These are phyloP conservation scores for Lignosus rhinocerotis DNA, from an alignment of 1,284 basidiomycete species.

Conservation along the genomic window DNA sequence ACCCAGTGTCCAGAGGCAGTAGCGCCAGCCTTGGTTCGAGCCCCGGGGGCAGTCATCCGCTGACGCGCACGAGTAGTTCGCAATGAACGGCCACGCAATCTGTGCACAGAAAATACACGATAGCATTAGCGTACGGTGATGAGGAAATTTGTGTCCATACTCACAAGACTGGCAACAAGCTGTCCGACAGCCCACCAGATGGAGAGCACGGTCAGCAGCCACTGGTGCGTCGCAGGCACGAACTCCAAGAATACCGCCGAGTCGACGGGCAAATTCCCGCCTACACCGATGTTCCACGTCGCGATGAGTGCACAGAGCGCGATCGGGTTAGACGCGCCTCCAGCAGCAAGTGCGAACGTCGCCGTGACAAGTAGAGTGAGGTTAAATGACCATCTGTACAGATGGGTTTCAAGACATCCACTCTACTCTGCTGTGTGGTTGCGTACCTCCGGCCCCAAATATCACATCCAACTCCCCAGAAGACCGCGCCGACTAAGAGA, in stretches of 20 bases:
- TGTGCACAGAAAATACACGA: constrained; percentile 32
- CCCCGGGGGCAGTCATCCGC: constrained; percentile 41
- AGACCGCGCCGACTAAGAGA: constrained; percentile 63
- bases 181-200: constrained; percentile 69
- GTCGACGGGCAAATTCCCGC: constrained; percentile 76
- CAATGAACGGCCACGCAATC: constrained; percentile 57
- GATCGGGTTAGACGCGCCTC: constrained; percentile 53
- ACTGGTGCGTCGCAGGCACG: constrained; percentile 59
- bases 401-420: constrained; percentile 20
- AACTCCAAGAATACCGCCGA: constrained; percentile 75
- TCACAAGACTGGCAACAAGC: constrained; percentile 54
- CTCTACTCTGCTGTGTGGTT: not conserved
- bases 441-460: constrained; percentile 57
- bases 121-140: constrained; percentile 45
- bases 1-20: constrained; percentile 60
- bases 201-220: constrained; percentile 59
- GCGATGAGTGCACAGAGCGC: constrained; percentile 54
- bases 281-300: constrained; percentile 63
- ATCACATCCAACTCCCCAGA: constrained; percentile 62
- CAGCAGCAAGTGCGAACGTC: constrained; percentile 62
- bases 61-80: constrained; percentile 55
- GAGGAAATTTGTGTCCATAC: constrained; percentile 56
- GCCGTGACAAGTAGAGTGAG: constrained; percentile 70
- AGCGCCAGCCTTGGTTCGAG: constrained; percentile 69
- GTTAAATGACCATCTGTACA: constrained; percentile 66